Evolutionary conservation across 1,139 yeast genomes (phyloP).

Genomic region (Waltiozyma sp.): DNA sequence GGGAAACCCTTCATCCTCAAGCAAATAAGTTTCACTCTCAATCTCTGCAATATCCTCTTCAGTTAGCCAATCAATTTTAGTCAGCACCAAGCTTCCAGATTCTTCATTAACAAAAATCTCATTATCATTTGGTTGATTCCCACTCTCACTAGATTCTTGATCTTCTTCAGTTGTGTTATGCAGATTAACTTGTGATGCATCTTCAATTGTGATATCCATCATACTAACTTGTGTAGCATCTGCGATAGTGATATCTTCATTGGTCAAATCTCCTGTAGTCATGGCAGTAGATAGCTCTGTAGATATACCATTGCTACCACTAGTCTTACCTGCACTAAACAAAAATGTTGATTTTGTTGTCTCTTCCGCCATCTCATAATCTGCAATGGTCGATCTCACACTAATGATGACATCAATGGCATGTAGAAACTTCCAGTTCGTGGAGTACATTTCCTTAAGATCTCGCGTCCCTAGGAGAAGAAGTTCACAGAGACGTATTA

Average conservation of each 20-base stretch:
- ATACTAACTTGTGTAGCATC: not conserved
- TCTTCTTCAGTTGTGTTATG: not conserved
- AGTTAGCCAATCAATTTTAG: slow-evolving; percentile 39
- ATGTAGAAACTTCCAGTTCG: slow-evolving; percentile 25
- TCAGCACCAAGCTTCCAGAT: slow-evolving; percentile 22
- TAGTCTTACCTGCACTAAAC: not conserved
- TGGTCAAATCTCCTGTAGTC: not conserved
- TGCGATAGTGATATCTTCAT: not conserved
- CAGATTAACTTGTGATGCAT: not conserved
- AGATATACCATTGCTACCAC: not conserved
- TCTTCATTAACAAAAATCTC: slow-evolving; percentile 10
- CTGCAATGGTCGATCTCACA: slow-evolving; percentile 23
- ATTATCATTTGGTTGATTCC: slow-evolving; percentile 1
- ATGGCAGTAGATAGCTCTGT: not conserved
- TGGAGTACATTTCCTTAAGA: slow-evolving; percentile 30
- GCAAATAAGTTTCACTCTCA: slow-evolving; percentile 14
- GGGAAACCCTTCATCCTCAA: slow-evolving; percentile 2
- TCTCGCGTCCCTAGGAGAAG: slow-evolving; percentile 17
- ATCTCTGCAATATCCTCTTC: slow-evolving; percentile 22
- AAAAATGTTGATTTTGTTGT: not conserved
- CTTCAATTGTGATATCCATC: not conserved
- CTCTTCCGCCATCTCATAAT: slow-evolving; percentile 14
- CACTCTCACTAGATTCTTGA: not conserved
- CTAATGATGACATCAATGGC: slow-evolving; percentile 25
- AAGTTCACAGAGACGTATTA: slow-evolving; percentile 45